These are phyloP conservation scores for Aspergillus aculeatus DNA, from an alignment of 2,329 filamentous ascomycete species.

Conservation along the genomic window DNA sequence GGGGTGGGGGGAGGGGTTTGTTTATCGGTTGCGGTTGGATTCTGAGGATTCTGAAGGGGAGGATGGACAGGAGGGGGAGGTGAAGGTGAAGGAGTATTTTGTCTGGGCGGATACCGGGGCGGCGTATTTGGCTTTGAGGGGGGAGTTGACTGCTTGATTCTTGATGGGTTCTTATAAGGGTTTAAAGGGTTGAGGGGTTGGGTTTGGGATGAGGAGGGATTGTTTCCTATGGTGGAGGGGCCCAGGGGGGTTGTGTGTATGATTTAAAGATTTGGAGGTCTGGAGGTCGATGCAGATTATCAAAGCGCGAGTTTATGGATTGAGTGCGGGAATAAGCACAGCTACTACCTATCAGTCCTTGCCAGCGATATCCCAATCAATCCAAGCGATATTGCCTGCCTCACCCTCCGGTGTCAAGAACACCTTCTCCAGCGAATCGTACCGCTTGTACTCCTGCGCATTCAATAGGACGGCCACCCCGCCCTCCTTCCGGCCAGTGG, in stretches of 20 bases:
- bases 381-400: constrained; percentile 50
- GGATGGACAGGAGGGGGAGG: background rate
- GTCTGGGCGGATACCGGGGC: constrained; percentile 48
- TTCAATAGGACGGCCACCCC: constrained; percentile 51
- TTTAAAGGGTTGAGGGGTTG: background rate
- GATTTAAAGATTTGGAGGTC: too few relatives aligned
- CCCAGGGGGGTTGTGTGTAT: too few relatives aligned
- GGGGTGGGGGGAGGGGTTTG: constrained; percentile 43
- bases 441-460: constrained; percentile 37
- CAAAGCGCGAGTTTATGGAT: too few relatives aligned
- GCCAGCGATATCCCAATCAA: constrained; percentile 37
- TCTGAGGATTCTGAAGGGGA: constrained; percentile 19
- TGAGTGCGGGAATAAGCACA: too few relatives aligned
- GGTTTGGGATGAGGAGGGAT: too few relatives aligned
- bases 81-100: constrained; percentile 41
- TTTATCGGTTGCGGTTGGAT: constrained; percentile 39
- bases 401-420: constrained; percentile 48
- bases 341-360: background rate
- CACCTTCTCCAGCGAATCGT: constrained; percentile 44
- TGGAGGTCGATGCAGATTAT: too few relatives aligned
- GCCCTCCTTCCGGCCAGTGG: constrained; percentile 43
- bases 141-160: constrained; percentile 9
- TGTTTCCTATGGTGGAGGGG: too few relatives aligned
- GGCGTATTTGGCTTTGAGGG: constrained; percentile 40
- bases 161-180: too few relatives aligned